These are phyloP conservation scores for Boletus subparvulus DNA, from an alignment of 768 basidiomycete species.

Conservation along the genomic window DNA sequence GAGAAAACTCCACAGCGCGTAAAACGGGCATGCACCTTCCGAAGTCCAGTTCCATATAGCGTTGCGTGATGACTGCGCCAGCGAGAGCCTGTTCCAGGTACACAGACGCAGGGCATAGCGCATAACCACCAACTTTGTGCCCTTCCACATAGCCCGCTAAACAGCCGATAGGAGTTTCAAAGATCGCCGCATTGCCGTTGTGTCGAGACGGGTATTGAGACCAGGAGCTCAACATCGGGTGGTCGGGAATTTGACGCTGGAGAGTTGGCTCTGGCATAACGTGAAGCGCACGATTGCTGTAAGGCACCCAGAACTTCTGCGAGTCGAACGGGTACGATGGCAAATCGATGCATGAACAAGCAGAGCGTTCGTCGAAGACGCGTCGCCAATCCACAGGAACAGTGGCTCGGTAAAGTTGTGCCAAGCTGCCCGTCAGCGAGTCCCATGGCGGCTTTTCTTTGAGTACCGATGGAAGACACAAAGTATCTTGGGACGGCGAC, in stretches of 20 bases:
- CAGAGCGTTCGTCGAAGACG: conserved; percentile 47
- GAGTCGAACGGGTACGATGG: conserved; percentile 65
- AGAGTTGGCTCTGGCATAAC: not conserved
- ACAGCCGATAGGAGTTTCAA: conserved; percentile 50
- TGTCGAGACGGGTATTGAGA: conserved; percentile 40
- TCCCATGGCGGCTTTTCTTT: conserved; percentile 45
- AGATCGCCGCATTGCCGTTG: conserved; percentile 42
- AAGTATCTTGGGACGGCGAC: conserved; percentile 28
- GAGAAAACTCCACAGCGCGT: conserved; percentile 46
- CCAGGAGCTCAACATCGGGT: conserved; percentile 42
- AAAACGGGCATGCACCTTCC: conserved; percentile 39
- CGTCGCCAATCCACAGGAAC: conserved; percentile 52
- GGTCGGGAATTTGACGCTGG: conserved; percentile 20
- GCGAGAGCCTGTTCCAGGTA: conserved; percentile 58
- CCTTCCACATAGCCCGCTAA: conserved; percentile 50
- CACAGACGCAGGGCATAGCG: conserved; percentile 66
- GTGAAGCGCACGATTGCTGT: conserved; percentile 28
- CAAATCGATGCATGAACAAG: conserved; percentile 46
- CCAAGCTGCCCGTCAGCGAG: conserved; percentile 46
- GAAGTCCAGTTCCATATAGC: conserved; percentile 33
- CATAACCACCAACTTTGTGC: conserved; percentile 54
- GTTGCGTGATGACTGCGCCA: conserved; percentile 40
- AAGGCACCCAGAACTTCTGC: conserved; percentile 57
- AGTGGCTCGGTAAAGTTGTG: conserved; percentile 46
- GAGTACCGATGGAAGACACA: conserved; percentile 52